Base-by-base conservation (phyloP, 805 yeast species). In the Pichia scutulata region DNA sequence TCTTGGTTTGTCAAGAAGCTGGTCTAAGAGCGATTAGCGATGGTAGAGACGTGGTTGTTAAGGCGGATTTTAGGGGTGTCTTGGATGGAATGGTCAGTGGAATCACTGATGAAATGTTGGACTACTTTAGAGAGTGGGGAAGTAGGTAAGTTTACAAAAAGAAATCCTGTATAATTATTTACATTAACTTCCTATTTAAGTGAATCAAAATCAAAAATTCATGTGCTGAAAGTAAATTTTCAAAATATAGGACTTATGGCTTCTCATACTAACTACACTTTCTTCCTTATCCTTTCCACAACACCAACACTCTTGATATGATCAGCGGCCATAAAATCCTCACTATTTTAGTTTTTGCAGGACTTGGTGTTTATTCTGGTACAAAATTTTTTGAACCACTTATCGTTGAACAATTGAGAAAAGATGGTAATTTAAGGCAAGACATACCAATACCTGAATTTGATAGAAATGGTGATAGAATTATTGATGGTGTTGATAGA, bases 1-100 rank as follows among this genome's bases (percentile, higher is more conserved):
- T 90, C 0, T 73, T 89, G 21, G 65, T 92, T 21, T 88, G 97
- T 59, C 98, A 90, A 65, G 97, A 92, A 66, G 97, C 98, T 0
- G 99, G 99, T 2, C 69, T 93, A 13, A 80, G 86, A n/a, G 97
- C 98, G 0, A 82, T 93, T 51, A 89, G 88, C 0, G 65, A 67
- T n/a, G 72, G 71, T 52, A 70, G 71, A 30, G 54, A 48, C 1
- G 23, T 30, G 6, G 55, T 53, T 16, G n/a, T 12, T 24, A 21
- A 41, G 23, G 43, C 21, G 4, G 97, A 93, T 64, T 65, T 65
- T 50, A 81, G 77, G 25, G 73, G 72, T 48, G 97, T 96, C 0
- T 60, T 92, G 48, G 59, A 61, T 26, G 84, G 82, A 1, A 76
- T 90, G 19, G 77, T 89, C 10, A 77, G 76, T 60, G 93, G 92